Base-by-base conservation (phyloP, 805 yeast genomes). In the Scheffersomyces stipitis region DNA sequence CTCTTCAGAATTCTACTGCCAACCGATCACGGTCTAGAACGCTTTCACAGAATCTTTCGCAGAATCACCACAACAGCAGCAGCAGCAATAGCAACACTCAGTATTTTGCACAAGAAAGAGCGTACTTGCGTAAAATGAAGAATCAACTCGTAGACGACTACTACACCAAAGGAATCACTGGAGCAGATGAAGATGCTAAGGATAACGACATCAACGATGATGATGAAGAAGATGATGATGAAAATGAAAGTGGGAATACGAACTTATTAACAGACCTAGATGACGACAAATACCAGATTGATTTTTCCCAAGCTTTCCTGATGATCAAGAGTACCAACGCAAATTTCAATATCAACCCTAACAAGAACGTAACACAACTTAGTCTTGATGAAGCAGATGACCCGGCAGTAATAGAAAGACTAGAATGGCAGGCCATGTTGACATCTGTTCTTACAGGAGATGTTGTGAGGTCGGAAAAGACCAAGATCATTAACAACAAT, bases 391-490 rank as follows among this genome's bases (percentile, higher is more conserved):
- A 49, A 15, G 56, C 62, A 15, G 71, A 66, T 32, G 73, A 70
- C 46, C 73, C 75, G 1, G 64, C 66, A 10, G 80, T 83, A 5
- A 51, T 80, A 8, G 97, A 89, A 54, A 73, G 98, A 33, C 67
- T 90, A 9, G 96, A 89, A 62, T 93, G 99, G 99, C 98, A 93
- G 61, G 78, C 91, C 0, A 88, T 93, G 96, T 71, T 93, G 33
- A 76, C 86, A 8, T 76, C 89, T 3, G 98, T 93, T 3, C 74
- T 93, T 24, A 91, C 95, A 3, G 98, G 99, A 48, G 98, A 93
- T 60, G 96, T 93, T 36, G 89, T 93, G 15, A 77, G 83, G 24
- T 83, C 91, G 9, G 99, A 93, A 54, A 93, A 91, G 62, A 82
- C 86, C 3, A 82, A 82, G 59, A 71, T 86, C 37, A 80, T 77